These are phyloP conservation scores for Fraxinus anomala DNA, from an alignment of 257 asterid species.

Conservation along the genomic window DNA sequence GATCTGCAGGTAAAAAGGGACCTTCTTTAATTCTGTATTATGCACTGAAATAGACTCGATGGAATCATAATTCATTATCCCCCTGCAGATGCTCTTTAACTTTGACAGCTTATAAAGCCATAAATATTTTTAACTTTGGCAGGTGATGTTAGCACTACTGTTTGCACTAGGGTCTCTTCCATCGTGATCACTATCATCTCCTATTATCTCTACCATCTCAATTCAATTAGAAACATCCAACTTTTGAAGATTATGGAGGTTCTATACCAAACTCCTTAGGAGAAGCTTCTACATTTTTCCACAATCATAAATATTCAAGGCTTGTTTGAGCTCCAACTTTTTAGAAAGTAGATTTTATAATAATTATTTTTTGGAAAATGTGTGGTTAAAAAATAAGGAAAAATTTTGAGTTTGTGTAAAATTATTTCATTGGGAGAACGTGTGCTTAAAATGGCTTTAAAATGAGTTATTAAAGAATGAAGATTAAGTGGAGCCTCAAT, in stretches of 20 bases:
- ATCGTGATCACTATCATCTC: conserved; percentile 1
- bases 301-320: conserved; percentile 9
- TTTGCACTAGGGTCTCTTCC: neutral
- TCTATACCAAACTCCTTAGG: conserved; percentile 10
- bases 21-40: conserved; percentile 10
- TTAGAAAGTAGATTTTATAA: no score
- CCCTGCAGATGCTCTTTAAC: conserved; percentile 27
- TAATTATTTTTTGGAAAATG: no score
- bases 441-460: no score
- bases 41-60: conserved; percentile 23
- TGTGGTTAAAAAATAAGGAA: no score
- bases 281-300: conserved; percentile 23
- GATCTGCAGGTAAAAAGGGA: conserved; percentile 22
- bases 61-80: conserved; percentile 23
- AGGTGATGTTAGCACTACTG: conserved; percentile 12
- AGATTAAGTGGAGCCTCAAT: no score
- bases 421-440: no score
- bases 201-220: conserved; percentile 30
- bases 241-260: conserved; percentile 26
- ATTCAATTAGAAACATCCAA: conserved; percentile 29
- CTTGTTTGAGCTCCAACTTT: no score
- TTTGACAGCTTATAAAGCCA: conserved; percentile 22
- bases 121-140: conserved; percentile 23
- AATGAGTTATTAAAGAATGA: no score
- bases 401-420: no score